Evolutionary conservation across 2,329 filamentous ascomycete genomes (phyloP).

Genomic region (Phyllosticta citriasiana): DNA sequence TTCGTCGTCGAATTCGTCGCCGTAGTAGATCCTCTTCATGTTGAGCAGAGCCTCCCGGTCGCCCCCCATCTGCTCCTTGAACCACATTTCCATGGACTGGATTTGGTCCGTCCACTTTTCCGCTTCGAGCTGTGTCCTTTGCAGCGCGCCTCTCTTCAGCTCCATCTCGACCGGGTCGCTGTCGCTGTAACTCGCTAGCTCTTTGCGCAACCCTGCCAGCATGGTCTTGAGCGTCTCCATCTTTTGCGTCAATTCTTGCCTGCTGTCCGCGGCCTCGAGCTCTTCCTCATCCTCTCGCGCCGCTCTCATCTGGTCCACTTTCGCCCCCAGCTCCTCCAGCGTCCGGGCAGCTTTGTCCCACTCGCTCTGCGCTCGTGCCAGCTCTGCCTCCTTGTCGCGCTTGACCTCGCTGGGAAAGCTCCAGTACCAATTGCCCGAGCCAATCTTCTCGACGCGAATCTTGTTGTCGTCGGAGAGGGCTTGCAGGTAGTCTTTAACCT

Average conservation of each 20-base stretch:
- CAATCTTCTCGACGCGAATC: slow-evolving; percentile 59
- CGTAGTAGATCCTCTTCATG: slow-evolving; percentile 40
- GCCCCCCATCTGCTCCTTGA: slow-evolving; percentile 23
- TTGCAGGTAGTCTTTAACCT: slow-evolving; percentile 58
- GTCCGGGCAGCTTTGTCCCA: slow-evolving; percentile 25
- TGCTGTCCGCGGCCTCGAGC: slow-evolving; percentile 11
- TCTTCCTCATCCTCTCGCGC: slow-evolving; percentile 30
- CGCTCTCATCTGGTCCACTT: slow-evolving; percentile 29
- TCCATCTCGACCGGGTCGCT: slow-evolving; percentile 37
- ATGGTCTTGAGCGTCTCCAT: slow-evolving; percentile 28
- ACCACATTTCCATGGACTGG: slow-evolving; percentile 36
- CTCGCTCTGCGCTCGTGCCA: slow-evolving; percentile 29
- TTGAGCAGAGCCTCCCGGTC: slow-evolving; percentile 36
- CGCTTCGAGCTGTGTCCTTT: slow-evolving; percentile 19
- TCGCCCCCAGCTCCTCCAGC: slow-evolving; percentile 30
- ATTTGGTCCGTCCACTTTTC: slow-evolving; percentile 36
- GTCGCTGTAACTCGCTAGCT: slow-evolving; percentile 36
- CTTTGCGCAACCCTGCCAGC: slow-evolving; percentile 27
- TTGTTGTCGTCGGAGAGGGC: slow-evolving; percentile 50
- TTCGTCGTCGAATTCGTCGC: slow-evolving; percentile 45
- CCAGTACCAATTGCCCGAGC: slow-evolving; percentile 65
- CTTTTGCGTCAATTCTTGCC: slow-evolving; percentile 11
- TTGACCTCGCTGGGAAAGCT: slow-evolving; percentile 51
- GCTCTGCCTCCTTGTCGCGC: slow-evolving; percentile 32
- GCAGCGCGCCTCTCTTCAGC: slow-evolving; percentile 26